Conservation (phyloP, 2,329 filamentous ascomycete species). For the Pezicula carpinea region DNA sequence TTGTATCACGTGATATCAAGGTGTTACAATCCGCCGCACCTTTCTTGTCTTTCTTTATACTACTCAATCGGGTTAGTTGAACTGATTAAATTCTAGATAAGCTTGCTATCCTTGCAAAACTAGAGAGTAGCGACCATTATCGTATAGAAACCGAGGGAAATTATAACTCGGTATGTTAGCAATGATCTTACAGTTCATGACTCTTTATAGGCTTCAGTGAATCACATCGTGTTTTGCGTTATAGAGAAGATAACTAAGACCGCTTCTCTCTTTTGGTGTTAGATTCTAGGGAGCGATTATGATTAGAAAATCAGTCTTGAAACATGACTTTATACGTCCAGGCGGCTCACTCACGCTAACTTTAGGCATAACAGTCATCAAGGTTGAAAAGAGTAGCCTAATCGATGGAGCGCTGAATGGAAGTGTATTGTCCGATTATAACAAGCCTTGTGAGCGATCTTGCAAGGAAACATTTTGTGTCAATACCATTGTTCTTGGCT, state of each 20-base stretch:
- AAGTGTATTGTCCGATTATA: slow-evolving; percentile 46
- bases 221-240: slow-evolving; percentile 34
- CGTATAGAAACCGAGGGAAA: too few species aligned
- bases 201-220: slow-evolving; percentile 23
- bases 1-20: too few species aligned
- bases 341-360: slow-evolving; percentile 35
- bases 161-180: too few species aligned
- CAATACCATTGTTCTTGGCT: slow-evolving; percentile 55
- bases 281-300: slow-evolving; percentile 36
- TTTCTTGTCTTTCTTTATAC: too few species aligned
- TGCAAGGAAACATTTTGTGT: slow-evolving; percentile 50
- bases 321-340: slow-evolving; percentile 32
- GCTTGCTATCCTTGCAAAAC: too few species aligned
- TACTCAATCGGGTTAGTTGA: too few species aligned
- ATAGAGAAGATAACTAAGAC: slow-evolving; percentile 35
- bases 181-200: not conserved
- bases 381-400: slow-evolving; percentile 32
- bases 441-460: slow-evolving; percentile 57
- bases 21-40: too few species aligned
- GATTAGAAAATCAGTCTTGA: slow-evolving; percentile 32
- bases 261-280: slow-evolving; percentile 33
- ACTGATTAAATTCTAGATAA: too few species aligned
- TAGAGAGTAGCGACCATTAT: too few species aligned
- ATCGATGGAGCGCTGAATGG: slow-evolving; percentile 31
- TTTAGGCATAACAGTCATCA: slow-evolving; percentile 31